These are phyloP conservation scores for Tetracladium maxilliforme DNA, from an alignment of 2,329 filamentous ascomycete species.

Conservation along the genomic window DNA sequence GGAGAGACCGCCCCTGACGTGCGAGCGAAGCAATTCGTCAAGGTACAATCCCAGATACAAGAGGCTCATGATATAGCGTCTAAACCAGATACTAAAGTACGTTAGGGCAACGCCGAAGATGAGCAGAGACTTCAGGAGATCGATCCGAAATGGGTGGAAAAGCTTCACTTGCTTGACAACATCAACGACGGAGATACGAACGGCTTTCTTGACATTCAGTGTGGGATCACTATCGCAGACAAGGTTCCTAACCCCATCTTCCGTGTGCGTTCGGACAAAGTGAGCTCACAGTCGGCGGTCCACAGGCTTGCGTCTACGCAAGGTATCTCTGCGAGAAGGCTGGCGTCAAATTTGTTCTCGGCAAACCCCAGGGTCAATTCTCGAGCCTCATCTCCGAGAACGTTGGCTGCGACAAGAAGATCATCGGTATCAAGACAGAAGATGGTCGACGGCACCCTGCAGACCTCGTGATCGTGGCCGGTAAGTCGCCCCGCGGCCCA, in stretches of 20 bases:
- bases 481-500: slow-evolving; percentile 1
- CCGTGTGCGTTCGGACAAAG: neutral
- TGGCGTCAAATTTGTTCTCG: slow-evolving; percentile 13
- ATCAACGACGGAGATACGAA: slow-evolving; percentile 10
- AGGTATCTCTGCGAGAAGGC: slow-evolving; percentile 8
- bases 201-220: slow-evolving; percentile 11
- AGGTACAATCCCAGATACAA: no score
- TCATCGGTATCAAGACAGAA: slow-evolving; percentile 12
- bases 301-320: slow-evolving; percentile 9
- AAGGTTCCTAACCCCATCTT: slow-evolving; percentile 6
- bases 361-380: slow-evolving; percentile 8
- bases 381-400: slow-evolving; percentile 2
- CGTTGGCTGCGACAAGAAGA: slow-evolving; percentile 4
- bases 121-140: slow-evolving; percentile 5
- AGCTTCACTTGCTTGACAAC: slow-evolving; percentile 9
- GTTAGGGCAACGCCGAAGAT: slow-evolving; percentile 7
- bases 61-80: no score
- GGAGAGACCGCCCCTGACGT: slow-evolving; percentile 5
- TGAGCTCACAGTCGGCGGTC: neutral
- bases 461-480: slow-evolving; percentile 12
- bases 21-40: slow-evolving; percentile 9
- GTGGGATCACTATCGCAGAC: slow-evolving; percentile 12
- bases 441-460: slow-evolving; percentile 10
- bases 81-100: no score
- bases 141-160: slow-evolving; percentile 9